Evolutionary conservation across 306 rosid species (phyloP).

Genomic region (Vicia faba): DNA sequence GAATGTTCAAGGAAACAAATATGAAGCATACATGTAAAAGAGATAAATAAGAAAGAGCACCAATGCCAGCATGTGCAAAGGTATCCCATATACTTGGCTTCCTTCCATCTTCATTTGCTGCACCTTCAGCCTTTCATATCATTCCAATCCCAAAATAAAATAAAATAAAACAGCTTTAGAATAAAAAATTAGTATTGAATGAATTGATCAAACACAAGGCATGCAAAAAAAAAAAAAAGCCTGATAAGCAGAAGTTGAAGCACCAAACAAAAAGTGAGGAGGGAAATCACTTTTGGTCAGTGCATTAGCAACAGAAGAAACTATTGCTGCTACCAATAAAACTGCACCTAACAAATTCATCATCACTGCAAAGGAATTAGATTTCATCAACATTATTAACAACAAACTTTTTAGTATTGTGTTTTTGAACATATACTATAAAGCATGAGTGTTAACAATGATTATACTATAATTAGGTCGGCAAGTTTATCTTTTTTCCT

Average conservation of each 20-base stretch:
- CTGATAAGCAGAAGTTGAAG: slow-evolving; percentile 71
- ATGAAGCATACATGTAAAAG: too few species aligned
- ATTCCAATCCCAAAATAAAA: not conserved
- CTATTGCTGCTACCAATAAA: not conserved
- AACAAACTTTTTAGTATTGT: not conserved
- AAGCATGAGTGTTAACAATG: not conserved
- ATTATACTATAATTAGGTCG: too few species aligned
- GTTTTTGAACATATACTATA: not conserved
- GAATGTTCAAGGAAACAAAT: too few species aligned
- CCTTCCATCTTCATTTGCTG: slow-evolving; percentile 47
- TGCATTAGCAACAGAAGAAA: slow-evolving; percentile 2
- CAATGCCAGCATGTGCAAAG: slow-evolving; percentile 29
- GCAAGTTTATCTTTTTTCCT: too few species aligned
- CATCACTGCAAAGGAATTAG: not conserved
- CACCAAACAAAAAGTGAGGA: slow-evolving; percentile 62
- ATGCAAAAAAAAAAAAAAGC: slow-evolving; percentile 9
- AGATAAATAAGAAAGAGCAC: slow-evolving; percentile 6
- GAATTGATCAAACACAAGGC: not conserved
- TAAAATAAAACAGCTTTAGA: not conserved
- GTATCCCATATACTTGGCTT: slow-evolving; percentile 52
- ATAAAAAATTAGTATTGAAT: not conserved
- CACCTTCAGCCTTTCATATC: slow-evolving; percentile 42
- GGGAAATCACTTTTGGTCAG: slow-evolving; percentile 61
- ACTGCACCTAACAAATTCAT: not conserved
- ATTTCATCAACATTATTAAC: not conserved